Evolutionary conservation across 257 asterid genomes (phyloP), one percentile per base, ranked within the genome.

Genomic region (Fraxinus anomala): DNA sequence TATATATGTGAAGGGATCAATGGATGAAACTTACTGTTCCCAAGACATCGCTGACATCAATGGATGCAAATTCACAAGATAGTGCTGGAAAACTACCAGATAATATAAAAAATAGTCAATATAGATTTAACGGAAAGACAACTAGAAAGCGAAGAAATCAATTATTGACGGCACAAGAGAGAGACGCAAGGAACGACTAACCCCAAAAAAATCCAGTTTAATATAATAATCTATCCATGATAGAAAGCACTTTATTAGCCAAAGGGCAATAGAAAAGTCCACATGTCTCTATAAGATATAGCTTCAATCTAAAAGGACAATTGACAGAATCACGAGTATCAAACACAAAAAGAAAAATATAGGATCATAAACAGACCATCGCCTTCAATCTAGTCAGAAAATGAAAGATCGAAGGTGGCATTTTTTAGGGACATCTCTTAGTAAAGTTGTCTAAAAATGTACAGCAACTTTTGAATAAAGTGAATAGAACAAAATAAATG

Each of bases 31-130:
- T 88, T 93, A 95, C 99, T 72, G 98, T 95, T 83, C 98, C 99
- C 89, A 95, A 80, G 83, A 88, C 93, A 82, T 93, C 99, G 85
- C 96, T 90, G 84, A 95, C 93, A 80, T 93, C 99, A 36, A 95
- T 90, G 19, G 99, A 95, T 67, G 99, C 99, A 88, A 95, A 95
- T 87, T 95, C 99, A 83, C 99, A 95, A 79, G 99, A 93, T 82
- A 95, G 72, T 39, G 99, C 96, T 6, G 98, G 99, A 87, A 95
- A 93, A 87, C 99, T 94, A 82, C 88, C 85, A 42, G 51, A 85
- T 80, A 65, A 71, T 37, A 69, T 68, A 51, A 68, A 34, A 70
- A 76, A 77, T 75, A n/a, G 59, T 63, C 74, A 80, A 51, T 65
- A 81, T 44, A 51, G 74, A 42, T 63, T 36, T 67, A 66, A 80